phyloP scores from a whole-genome alignment of 352 stramenopile genomes.

The Globisporangium recalcitrans region DNA sequence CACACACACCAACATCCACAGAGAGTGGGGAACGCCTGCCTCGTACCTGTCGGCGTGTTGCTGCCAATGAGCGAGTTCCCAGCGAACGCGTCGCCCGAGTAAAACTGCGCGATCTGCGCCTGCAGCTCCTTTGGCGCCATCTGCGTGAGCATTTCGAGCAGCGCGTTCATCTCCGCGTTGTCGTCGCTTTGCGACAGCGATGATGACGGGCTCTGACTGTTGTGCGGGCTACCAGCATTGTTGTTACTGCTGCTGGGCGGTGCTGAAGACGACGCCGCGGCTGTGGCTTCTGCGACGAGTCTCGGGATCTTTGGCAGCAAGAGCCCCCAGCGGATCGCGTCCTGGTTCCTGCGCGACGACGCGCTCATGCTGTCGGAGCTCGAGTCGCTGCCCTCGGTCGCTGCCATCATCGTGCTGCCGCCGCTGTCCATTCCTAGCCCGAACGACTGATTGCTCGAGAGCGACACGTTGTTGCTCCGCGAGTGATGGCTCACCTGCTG shows the following conservation, averaged over 20 bases:
- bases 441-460: conserved; percentile 3
- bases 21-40: not conserved
- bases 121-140: conserved; percentile 57
- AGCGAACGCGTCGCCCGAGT: conserved; percentile 22
- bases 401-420: not conserved
- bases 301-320: conserved; percentile 38
- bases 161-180: conserved; percentile 21
- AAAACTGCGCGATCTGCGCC: conserved; percentile 48
- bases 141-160: conserved; percentile 47
- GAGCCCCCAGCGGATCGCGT: conserved; percentile 29
- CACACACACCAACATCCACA: not conserved
- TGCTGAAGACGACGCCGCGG: conserved; percentile 6
- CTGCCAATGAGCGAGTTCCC: conserved; percentile 10
- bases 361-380: not conserved
- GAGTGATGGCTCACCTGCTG: conserved; percentile 2
- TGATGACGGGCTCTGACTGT: not conserved
- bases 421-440: not conserved
- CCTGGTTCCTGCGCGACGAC: not conserved
- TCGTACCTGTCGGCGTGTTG: conserved; percentile 17
- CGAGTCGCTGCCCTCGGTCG: conserved; percentile 3
- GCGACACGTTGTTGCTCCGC: conserved; percentile 4
- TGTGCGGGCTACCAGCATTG: not conserved
- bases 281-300: conserved; percentile 37
- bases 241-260: not conserved
- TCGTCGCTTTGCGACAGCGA: conserved; percentile 1